A percentile compares a stretch with the other conserved stretches of the same genome.
phyloP scores from a whole-genome alignment of 805 yeast genomes.

The Suhomyces kilbournensis region DNA sequence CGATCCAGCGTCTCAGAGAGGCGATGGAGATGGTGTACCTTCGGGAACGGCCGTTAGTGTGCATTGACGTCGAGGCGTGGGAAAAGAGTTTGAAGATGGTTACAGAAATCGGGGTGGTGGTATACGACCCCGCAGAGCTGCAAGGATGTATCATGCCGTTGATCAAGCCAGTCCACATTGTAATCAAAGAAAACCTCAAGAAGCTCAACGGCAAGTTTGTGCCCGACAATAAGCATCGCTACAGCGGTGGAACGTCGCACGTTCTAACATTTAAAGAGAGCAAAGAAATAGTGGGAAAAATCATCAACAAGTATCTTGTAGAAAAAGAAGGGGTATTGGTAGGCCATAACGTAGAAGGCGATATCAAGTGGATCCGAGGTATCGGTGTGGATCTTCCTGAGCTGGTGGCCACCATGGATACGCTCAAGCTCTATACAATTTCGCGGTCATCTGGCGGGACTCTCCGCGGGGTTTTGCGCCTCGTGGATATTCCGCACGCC shows the following conservation, averaged over 20 bases:
- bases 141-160: conserved; percentile 15
- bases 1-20: background rate
- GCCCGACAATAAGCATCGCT: conserved; percentile 20
- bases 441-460: conserved; percentile 17
- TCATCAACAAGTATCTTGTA: conserved; percentile 15
- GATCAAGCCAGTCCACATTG: conserved; percentile 18
- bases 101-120: conserved; percentile 24
- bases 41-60: conserved; percentile 20
- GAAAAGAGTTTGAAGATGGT: conserved; percentile 14
- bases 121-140: conserved; percentile 20
- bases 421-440: conserved; percentile 14
- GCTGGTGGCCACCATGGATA: conserved; percentile 16
- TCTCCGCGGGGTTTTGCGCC: conserved; percentile 19
- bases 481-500: conserved; percentile 20
- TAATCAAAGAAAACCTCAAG: conserved; percentile 16
- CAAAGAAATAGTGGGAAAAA: conserved; percentile 6
- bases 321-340: conserved; percentile 17
- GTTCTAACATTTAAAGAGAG: conserved; percentile 12
- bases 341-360: conserved; percentile 13
- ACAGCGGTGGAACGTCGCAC: conserved; percentile 21
- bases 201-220: conserved; percentile 17
- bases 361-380: conserved; percentile 15
- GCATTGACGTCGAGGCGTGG: conserved; percentile 28
- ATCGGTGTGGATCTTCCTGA: conserved; percentile 9
- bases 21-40: conserved; percentile 20